These are phyloP conservation scores for Allium sativum DNA, from an alignment of 106 monocot genomes.

Conservation along the genomic window DNA sequence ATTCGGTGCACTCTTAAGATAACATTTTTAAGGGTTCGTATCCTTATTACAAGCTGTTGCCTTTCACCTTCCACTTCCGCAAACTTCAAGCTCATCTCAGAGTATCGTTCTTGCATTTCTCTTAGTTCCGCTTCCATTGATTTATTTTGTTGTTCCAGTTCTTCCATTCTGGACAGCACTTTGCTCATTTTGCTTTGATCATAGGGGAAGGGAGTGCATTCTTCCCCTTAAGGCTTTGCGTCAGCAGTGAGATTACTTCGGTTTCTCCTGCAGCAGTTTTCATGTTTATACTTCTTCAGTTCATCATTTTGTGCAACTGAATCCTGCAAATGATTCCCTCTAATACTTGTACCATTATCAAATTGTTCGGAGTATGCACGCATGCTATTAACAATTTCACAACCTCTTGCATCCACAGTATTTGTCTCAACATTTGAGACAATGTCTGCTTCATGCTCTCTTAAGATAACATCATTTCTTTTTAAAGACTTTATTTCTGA, in stretches of 20 bases:
- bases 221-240: slow-evolving; percentile 7
- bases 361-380: not conserved
- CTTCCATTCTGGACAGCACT: slow-evolving; percentile 31
- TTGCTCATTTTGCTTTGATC: slow-evolving; percentile 10
- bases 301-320: too few relatives aligned
- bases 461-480: slow-evolving; percentile 20
- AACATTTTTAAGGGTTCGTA: slow-evolving; percentile 76
- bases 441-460: slow-evolving; percentile 22
- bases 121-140: slow-evolving; percentile 73
- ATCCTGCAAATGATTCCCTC: too few relatives aligned
- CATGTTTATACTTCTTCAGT: too few relatives aligned
- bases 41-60: slow-evolving; percentile 85
- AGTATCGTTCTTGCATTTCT: slow-evolving; percentile 91
- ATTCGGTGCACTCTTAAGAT: too few relatives aligned
- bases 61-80: slow-evolving; percentile 94
- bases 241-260: slow-evolving; percentile 4
- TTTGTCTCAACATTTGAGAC: slow-evolving; percentile 18
- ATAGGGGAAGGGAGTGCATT: slow-evolving; percentile 1
- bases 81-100: slow-evolving; percentile 84
- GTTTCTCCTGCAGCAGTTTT: too few relatives aligned
- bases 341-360: slow-evolving; percentile 1
- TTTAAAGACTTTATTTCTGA: slow-evolving; percentile 40
- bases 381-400: slow-evolving; percentile 4
- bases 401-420: slow-evolving; percentile 13
- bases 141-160: slow-evolving; percentile 48